These are phyloP conservation scores for Claviceps sp. DNA, from an alignment of 2,329 filamentous ascomycete species.

Conservation along the genomic window DNA sequence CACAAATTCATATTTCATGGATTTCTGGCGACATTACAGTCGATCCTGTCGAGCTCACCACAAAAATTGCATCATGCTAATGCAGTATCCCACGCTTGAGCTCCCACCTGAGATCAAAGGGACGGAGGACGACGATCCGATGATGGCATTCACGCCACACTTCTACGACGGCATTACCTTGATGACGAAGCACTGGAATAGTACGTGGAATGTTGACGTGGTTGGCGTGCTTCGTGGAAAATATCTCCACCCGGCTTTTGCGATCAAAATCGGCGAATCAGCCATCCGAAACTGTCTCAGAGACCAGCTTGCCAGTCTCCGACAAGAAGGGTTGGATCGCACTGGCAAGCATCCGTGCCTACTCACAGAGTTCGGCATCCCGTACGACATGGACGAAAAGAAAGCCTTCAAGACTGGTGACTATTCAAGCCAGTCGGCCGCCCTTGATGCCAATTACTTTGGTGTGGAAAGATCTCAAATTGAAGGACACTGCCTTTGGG, in stretches of 20 bases:
- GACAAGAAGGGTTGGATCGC: conserved; percentile 75
- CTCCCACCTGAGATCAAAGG: conserved; percentile 80
- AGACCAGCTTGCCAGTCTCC: conserved; percentile 72
- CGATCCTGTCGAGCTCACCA: conserved; percentile 64
- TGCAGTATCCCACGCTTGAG: conserved; percentile 85
- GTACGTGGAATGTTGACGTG: conserved; percentile 92
- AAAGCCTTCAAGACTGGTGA: conserved; percentile 91
- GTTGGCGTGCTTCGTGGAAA: conserved; percentile 80
- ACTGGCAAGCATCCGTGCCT: conserved; percentile 82
- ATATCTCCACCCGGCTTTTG: conserved; percentile 81
- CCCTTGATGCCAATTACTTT: conserved; percentile 93
- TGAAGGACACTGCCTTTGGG: conserved; percentile 82
- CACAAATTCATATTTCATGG: conserved; percentile 84
- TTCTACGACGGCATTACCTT: conserved; percentile 95
- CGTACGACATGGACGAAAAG: conserved; percentile 97
- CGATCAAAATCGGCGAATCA: conserved; percentile 81
- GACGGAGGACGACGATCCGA: conserved; percentile 75
- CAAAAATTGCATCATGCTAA: conserved; percentile 71
- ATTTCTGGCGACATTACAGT: conserved; percentile 65
- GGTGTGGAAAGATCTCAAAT: conserved; percentile 72
- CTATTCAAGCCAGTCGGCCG: conserved; percentile 81
- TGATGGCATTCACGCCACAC: conserved; percentile 85
- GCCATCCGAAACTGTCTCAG: conserved; percentile 89
- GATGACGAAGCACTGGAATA: conserved; percentile 98
- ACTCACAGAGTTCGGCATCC: conserved; percentile 92